phyloP scores from a whole-genome alignment of 805 yeast species.

The Candida koratica region DNA sequence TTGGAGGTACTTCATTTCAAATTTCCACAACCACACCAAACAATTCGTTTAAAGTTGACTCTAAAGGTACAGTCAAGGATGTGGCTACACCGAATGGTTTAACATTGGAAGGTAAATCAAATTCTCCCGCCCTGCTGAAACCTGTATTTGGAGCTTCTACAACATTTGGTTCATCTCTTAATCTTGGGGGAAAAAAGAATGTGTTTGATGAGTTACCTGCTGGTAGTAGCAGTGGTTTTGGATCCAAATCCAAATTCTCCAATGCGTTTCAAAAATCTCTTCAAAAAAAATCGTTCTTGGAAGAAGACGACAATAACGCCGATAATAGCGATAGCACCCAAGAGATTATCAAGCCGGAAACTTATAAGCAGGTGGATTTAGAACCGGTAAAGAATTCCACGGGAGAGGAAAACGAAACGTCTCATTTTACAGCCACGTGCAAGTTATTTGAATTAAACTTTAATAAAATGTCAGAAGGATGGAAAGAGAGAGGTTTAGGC shows the following conservation, averaged over 20 bases:
- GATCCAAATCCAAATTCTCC: constrained; percentile 44
- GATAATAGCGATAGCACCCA: constrained; percentile 12
- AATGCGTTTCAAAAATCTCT: constrained; percentile 55
- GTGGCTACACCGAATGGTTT: background rate
- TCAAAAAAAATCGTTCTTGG: constrained; percentile 56
- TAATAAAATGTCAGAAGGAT: constrained; percentile 63
- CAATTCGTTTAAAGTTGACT: constrained; percentile 13
- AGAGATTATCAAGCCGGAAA: constrained; percentile 22
- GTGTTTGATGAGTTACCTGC: constrained; percentile 23
- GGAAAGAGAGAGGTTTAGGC: constrained; percentile 97
- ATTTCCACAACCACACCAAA: constrained; percentile 17
- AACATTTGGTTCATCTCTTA: constrained; percentile 32
- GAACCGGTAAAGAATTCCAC: constrained; percentile 62
- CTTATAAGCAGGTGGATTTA: constrained; percentile 24
- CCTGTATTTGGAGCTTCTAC: constrained; percentile 41
- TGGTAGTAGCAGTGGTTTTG: constrained; percentile 30
- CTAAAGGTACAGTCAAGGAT: constrained; percentile 1
- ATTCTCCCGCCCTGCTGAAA: constrained; percentile 3
- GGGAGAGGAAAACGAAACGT: constrained; percentile 85
- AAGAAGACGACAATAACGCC: constrained; percentile 23
- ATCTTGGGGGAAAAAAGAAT: constrained; percentile 21
- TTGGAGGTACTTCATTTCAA: constrained; percentile 21
- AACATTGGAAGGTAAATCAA: constrained; percentile 4
- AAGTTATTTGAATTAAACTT: constrained; percentile 75
- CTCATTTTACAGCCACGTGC: constrained; percentile 65